phyloP scores from a whole-genome alignment of 495 filamentous ascomycete species.

The Lophiotrema nucula region DNA sequence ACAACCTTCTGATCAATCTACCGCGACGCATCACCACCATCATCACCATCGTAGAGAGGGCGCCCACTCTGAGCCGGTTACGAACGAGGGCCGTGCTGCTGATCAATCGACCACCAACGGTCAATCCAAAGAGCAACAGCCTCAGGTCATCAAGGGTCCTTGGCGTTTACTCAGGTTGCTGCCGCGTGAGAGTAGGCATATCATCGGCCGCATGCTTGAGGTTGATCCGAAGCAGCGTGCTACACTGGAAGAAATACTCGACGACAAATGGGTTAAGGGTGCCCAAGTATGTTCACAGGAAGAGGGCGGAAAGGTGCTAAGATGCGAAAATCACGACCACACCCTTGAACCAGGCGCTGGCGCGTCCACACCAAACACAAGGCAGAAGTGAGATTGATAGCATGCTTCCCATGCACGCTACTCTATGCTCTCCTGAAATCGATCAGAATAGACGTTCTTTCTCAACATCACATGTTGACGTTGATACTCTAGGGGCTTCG shows the following conservation, averaged over 20 bases:
- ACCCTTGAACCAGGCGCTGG: slow-evolving; percentile 57
- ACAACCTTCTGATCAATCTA: slow-evolving; percentile 25
- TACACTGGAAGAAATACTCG: slow-evolving; percentile 76
- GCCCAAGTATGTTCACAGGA: slow-evolving; percentile 57
- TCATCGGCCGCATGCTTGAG: slow-evolving; percentile 91
- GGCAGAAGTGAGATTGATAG: slow-evolving; percentile 22
- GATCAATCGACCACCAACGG: slow-evolving; percentile 1
- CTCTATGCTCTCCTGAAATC: background rate
- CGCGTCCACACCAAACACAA: slow-evolving; percentile 14
- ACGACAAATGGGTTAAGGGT: slow-evolving; percentile 76
- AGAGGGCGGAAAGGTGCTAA: slow-evolving; percentile 53
- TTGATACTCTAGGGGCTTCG: no score
- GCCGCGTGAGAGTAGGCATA: slow-evolving; percentile 82
- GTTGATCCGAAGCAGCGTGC: slow-evolving; percentile 81
- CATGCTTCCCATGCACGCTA: background rate
- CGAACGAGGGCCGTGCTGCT: slow-evolving; percentile 6
- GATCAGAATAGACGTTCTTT: no score
- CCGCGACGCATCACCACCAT: slow-evolving; percentile 32
- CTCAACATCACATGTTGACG: no score
- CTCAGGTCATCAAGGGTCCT: slow-evolving; percentile 84
- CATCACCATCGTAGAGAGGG: slow-evolving; percentile 31
- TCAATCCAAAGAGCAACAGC: slow-evolving; percentile 22
- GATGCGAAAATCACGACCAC: slow-evolving; percentile 60
- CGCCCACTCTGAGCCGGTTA: slow-evolving; percentile 32
- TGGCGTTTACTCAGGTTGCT: slow-evolving; percentile 90